Evolutionary conservation across 2,329 filamentous ascomycete genomes (phyloP).

Genomic region (Fusarium neocosmosporiellum): DNA sequence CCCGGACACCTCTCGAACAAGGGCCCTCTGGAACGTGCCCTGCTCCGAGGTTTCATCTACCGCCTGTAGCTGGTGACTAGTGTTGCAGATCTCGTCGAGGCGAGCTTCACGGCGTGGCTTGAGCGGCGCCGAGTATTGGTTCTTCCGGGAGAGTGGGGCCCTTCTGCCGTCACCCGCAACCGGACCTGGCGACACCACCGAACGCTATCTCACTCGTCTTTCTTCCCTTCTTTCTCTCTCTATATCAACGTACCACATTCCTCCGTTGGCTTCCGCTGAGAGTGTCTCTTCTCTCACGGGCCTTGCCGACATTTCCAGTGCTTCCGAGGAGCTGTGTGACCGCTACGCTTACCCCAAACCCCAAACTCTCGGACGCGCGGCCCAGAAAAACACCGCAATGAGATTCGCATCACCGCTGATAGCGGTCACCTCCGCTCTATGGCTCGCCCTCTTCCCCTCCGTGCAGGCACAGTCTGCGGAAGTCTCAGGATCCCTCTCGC

Average conservation of each 20-base stretch:
- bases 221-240: neutral
- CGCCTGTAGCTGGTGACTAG: constrained; percentile 2
- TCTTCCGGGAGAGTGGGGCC: neutral
- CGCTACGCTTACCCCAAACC: neutral
- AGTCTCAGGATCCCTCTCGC: constrained; percentile 30
- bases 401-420: constrained; percentile 23
- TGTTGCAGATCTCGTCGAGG: neutral
- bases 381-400: constrained; percentile 11
- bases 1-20: neutral
- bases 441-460: constrained; percentile 20
- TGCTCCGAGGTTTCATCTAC: neutral
- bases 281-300: neutral
- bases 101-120: constrained; percentile 28
- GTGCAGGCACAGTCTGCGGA: constrained; percentile 15
- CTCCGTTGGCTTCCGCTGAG: neutral
- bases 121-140: constrained; percentile 26
- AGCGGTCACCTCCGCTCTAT: constrained; percentile 25
- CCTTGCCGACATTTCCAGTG: neutral
- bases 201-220: neutral
- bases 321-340: neutral
- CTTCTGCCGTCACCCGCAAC: neutral
- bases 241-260: neutral
- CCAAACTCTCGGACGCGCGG: neutral
- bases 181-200: constrained; percentile 12
- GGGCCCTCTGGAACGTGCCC: neutral